phyloP scores from a whole-genome alignment of 1,284 basidiomycete species.

The Rhodotorula sp. region DNA sequence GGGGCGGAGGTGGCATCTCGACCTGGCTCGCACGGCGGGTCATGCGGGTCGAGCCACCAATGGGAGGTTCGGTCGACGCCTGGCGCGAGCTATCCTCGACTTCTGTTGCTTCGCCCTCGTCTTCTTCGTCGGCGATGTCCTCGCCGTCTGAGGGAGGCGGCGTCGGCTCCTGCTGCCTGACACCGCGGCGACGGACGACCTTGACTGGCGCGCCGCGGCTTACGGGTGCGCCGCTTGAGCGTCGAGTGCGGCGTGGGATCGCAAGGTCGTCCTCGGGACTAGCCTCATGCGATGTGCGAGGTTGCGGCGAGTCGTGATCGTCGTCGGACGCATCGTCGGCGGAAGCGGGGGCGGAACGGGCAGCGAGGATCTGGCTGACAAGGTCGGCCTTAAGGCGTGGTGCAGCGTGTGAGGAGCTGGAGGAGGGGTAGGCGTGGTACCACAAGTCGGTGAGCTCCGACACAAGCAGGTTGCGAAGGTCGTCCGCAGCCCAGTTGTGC shows the following conservation, averaged over 20 bases:
- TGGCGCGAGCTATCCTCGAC: constrained; percentile 47
- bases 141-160: constrained; percentile 37
- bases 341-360: constrained; percentile 4
- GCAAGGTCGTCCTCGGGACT: constrained; percentile 9
- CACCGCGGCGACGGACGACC: constrained; percentile 2
- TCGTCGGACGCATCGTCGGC: constrained; percentile 16
- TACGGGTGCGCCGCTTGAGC: background rate
- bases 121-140: constrained; percentile 28
- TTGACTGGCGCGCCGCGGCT: too few relatives aligned
- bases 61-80: constrained; percentile 44
- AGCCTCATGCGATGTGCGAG: constrained; percentile 34
- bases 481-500: constrained; percentile 9
- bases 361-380: constrained; percentile 18
- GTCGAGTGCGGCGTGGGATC: background rate
- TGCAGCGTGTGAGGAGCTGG: background rate
- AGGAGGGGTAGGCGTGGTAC: background rate
- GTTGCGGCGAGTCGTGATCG: constrained; percentile 28
- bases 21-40: constrained; percentile 10
- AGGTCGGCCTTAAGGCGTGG: constrained; percentile 24
- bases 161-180: constrained; percentile 15
- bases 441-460: constrained; percentile 29
- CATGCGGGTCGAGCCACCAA: background rate
- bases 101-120: constrained; percentile 49
- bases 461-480: constrained; percentile 17
- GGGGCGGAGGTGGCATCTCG: constrained; percentile 31